Conservation (phyloP, 2,329 filamentous ascomycete species). For the Clonostachys rhizophaga region DNA sequence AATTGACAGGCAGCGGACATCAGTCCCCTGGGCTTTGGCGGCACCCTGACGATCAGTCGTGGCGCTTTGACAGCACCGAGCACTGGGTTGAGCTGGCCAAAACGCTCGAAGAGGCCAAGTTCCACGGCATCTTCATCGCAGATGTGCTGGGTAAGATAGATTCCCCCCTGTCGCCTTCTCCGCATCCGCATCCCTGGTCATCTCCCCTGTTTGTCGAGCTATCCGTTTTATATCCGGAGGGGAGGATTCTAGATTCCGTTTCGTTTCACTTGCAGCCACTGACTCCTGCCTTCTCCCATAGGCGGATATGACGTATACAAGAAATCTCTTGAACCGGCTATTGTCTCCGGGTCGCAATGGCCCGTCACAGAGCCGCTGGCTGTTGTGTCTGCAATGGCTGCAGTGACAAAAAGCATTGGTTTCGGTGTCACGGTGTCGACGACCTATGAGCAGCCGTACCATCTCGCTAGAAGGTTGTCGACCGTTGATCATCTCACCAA, state of each 20-base stretch:
- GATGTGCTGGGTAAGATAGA: conserved; percentile 37
- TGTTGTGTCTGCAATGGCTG: conserved; percentile 62
- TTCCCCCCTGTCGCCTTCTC: background rate
- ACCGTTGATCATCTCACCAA: conserved; percentile 53
- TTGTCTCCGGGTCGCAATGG: conserved; percentile 62
- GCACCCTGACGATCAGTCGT: conserved; percentile 59
- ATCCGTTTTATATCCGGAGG: no score
- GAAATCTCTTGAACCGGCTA: conserved; percentile 42
- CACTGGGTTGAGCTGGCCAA: conserved; percentile 59
- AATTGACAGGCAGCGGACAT: conserved; percentile 25
- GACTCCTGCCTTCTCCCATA: no score
- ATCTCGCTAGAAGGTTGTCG: conserved; percentile 58
- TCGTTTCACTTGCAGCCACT: no score
- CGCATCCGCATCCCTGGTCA: background rate
- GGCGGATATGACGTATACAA: conserved; percentile 68
- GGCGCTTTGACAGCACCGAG: conserved; percentile 53
- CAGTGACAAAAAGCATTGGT: conserved; percentile 60
- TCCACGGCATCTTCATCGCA: conserved; percentile 61
- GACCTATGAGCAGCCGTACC: conserved; percentile 66
- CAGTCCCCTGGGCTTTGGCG: conserved; percentile 46
- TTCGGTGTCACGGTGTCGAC: conserved; percentile 66
- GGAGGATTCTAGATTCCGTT: no score
- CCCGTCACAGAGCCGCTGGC: conserved; percentile 64
- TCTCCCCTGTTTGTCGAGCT: no score
- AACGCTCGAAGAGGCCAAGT: conserved; percentile 39